Percentiles rank a stretch among this genome's conserved stretches.
These are phyloP conservation scores for Chrysophaeum taylorii DNA, from an alignment of 352 stramenopile genomes.

Conservation along the genomic window DNA sequence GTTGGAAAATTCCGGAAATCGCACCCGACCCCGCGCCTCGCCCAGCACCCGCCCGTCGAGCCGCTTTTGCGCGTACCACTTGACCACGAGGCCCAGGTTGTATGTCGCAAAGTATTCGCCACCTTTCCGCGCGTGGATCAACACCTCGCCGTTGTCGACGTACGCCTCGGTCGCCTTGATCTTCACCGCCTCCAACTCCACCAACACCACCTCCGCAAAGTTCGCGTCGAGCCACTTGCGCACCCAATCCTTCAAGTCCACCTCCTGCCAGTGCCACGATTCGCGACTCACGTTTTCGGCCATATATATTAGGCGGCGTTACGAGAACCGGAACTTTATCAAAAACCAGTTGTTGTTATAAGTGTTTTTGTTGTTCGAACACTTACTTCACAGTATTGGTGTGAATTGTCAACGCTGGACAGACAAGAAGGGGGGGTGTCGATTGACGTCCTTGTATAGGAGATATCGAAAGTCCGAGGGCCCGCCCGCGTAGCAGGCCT, in stretches of 20 bases:
- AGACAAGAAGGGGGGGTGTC: neutral
- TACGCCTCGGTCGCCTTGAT: neutral
- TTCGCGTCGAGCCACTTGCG: neutral
- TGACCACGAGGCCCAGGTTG: constrained; percentile 1
- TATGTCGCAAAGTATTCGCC: neutral
- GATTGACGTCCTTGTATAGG: constrained; percentile 13
- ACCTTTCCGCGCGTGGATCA: constrained; percentile 3
- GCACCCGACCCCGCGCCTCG: neutral
- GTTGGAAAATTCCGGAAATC: neutral
- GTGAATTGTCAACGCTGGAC: too few species aligned
- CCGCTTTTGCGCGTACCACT: neutral
- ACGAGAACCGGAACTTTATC: too few species aligned
- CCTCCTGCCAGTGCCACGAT: neutral
- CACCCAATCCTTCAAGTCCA: neutral
- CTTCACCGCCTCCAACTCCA: neutral
- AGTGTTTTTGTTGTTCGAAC: too few species aligned
- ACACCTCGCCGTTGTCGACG: neutral
- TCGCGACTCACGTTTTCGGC: neutral
- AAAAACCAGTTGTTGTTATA: too few species aligned
- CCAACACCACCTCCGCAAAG: neutral
- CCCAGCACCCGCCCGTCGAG: neutral
- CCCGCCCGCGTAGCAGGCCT: constrained; percentile 12
- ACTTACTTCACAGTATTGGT: too few species aligned
- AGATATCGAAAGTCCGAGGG: neutral
- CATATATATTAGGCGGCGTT: too few species aligned